Conservation (phyloP, 148 eudicot species). For the Rhododendron williamsianum region DNA sequence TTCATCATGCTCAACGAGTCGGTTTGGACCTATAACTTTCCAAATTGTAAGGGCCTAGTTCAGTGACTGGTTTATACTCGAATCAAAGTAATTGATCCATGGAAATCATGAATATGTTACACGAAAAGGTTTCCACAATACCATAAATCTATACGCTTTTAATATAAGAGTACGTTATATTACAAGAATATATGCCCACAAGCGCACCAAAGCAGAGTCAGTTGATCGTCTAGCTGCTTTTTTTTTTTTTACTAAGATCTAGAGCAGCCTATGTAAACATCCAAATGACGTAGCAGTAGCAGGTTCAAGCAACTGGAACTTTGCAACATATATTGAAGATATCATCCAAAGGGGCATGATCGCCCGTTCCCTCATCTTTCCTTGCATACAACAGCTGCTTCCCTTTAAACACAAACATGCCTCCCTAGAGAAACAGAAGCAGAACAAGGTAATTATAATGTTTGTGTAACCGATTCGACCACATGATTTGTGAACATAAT, state of each 20-base stretch:
- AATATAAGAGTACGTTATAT: background rate
- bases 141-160: background rate
- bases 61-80: background rate
- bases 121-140: background rate
- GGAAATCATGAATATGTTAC: background rate
- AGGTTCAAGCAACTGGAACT: constrained; percentile 44
- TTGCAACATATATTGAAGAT: constrained; percentile 70
- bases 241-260: background rate
- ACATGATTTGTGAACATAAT: background rate
- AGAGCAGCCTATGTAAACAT: background rate
- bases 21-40: background rate
- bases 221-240: background rate
- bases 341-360: constrained; percentile 89
- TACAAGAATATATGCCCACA: background rate
- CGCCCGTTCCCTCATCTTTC: constrained; percentile 95
- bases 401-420: constrained; percentile 93
- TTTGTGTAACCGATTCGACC: background rate
- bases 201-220: background rate
- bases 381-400: constrained; percentile 79
- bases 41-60: background rate
- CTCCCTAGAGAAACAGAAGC: constrained; percentile 50
- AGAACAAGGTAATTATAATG: background rate
- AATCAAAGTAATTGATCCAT: background rate
- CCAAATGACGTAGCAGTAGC: background rate
- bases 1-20: background rate